A percentile compares a stretch with the other conserved stretches of the same genome.
Evolutionary conservation across 176 grass and related monocot species (phyloP).

Genomic region (Carex littledalei): DNA sequence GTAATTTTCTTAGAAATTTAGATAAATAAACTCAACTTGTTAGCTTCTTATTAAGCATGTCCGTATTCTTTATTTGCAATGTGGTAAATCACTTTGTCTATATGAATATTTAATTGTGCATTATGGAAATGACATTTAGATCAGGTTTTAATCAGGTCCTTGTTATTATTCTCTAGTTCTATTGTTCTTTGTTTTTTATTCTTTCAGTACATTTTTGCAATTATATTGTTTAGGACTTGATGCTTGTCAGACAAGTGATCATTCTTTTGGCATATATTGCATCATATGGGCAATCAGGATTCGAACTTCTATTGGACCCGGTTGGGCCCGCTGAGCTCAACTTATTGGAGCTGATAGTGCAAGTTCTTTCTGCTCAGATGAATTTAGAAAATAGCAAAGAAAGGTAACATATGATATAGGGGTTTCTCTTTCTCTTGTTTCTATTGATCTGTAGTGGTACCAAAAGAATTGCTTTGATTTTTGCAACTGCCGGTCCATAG

Average conservation of each 20-base stretch:
- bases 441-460: not conserved
- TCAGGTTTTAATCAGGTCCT: not conserved
- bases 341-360: conserved; percentile 65
- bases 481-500: not conserved
- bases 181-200: conserved; percentile 1
- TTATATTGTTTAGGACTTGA: conserved; percentile 62
- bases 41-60: not conserved
- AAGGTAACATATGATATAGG: conserved; percentile 40
- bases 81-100: not conserved
- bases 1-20: not conserved
- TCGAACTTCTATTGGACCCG: conserved; percentile 58
- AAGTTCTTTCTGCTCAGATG: conserved; percentile 68
- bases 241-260: conserved; percentile 63
- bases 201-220: not conserved
- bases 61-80: not conserved
- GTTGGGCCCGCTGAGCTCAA: conserved; percentile 35
- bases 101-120: not conserved
- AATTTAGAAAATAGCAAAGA: conserved; percentile 49
- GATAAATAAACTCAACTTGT: not conserved
- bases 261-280: conserved; percentile 79
- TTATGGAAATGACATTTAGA: not conserved
- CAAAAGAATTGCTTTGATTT: not conserved
- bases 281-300: conserved; percentile 62
- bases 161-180: conserved; percentile 3
- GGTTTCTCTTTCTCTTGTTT: not conserved